These are phyloP conservation scores for Wickerhamiella bombiphila DNA, from an alignment of 805 yeast species.

Conservation along the genomic window DNA sequence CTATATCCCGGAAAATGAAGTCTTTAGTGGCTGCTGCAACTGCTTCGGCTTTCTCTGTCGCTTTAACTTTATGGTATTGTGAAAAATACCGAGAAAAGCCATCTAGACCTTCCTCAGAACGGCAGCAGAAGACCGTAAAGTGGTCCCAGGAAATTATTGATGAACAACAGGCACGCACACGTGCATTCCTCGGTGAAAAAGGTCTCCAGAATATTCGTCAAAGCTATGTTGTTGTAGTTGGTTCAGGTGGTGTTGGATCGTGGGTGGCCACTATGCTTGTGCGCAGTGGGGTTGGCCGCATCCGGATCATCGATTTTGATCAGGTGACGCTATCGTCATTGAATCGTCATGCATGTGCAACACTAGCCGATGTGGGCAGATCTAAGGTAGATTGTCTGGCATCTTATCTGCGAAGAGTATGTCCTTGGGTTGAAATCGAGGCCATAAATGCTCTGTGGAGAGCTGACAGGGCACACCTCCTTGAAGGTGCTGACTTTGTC, in stretches of 20 bases:
- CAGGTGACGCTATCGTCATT: slow-evolving; percentile 86
- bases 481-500: slow-evolving; percentile 57
- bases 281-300: slow-evolving; percentile 72
- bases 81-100: not conserved
- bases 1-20: too few species aligned
- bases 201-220: slow-evolving; percentile 63
- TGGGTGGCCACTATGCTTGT: slow-evolving; percentile 87
- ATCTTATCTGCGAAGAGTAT: slow-evolving; percentile 50
- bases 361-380: slow-evolving; percentile 79
- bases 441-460: slow-evolving; percentile 68
- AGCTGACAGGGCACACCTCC: slow-evolving; percentile 44
- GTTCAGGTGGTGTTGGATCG: slow-evolving; percentile 98
- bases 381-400: slow-evolving; percentile 74
- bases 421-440: slow-evolving; percentile 90
- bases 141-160: slow-evolving; percentile 59
- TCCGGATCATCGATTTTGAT: slow-evolving; percentile 83
- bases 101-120: not conserved
- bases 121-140: not conserved
- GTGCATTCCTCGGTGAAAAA: slow-evolving; percentile 77
- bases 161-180: slow-evolving; percentile 88
- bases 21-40: slow-evolving; percentile 1
- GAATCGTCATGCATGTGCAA: slow-evolving; percentile 91
- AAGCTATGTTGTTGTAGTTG: slow-evolving; percentile 64
- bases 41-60: slow-evolving; percentile 2
- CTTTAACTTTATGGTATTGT: slow-evolving; percentile 1